Conservation (phyloP, 495 filamentous ascomycete genomes). For the Astrothelium subdiscretum region DNA sequence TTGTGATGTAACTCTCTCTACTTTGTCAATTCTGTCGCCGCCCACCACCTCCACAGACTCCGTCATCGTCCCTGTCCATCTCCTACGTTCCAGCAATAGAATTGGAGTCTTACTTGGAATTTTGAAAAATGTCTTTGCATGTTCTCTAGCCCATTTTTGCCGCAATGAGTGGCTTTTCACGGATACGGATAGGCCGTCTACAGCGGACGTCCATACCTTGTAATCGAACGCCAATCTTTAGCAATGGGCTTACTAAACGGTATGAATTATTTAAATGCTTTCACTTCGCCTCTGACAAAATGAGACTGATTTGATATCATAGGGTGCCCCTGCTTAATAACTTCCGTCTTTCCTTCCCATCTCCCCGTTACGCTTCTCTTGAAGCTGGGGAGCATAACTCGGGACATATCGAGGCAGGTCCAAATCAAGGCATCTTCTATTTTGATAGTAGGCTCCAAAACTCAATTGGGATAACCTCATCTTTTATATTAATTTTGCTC, state of each 20-base stretch:
- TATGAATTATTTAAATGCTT: background rate
- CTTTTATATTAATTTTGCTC: background rate
- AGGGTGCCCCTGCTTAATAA: background rate
- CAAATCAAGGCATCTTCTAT: slow-evolving; percentile 74
- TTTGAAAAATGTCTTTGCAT: background rate
- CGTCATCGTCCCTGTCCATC: background rate
- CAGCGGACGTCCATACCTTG: background rate
- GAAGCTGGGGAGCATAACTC: slow-evolving; percentile 42
- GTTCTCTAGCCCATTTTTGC: background rate
- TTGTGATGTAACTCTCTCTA: no score
- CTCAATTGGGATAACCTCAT: background rate
- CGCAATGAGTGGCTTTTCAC: background rate
- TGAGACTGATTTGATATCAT: background rate
- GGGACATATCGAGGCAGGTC: slow-evolving; percentile 62
- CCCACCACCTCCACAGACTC: no score
- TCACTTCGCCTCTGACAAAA: background rate
- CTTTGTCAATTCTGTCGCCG: no score
- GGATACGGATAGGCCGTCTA: background rate
- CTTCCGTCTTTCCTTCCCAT: background rate
- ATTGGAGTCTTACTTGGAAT: background rate
- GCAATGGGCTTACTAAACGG: background rate
- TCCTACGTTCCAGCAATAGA: background rate
- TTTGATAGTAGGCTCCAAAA: slow-evolving; percentile 62
- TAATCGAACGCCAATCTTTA: background rate
- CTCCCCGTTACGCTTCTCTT: background rate